Base-by-base conservation (phyloP, 768 basidiomycete species). In the Collybia nuda region DNA sequence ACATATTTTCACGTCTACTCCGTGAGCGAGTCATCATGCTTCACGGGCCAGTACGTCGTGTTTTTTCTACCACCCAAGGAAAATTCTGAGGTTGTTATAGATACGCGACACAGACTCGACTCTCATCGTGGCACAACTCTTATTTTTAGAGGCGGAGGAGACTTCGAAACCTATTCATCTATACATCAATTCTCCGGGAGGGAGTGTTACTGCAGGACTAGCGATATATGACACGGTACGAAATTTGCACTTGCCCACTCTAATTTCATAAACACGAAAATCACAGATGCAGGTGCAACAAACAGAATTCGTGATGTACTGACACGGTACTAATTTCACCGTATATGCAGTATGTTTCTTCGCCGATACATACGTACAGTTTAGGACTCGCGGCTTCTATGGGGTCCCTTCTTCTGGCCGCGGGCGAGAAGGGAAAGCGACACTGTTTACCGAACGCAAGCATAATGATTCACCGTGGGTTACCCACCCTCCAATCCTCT, bases 181-280 rank as follows among this genome's bases (percentile, higher is more conserved):
- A 9, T 98, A 98, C 68, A 96, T 98, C 58, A 98, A 98, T 69
- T 94, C 91, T 6, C 96, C 96, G 0, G 96, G 96, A 2, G 96
- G 96, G 24, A 90, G 89, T 61, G 96, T 98, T 35, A 96, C 95
- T 0, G 93, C 94, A 42, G 96, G 96, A 7, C 74, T 98, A 52
- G 96, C 95, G 15, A 96, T 98, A 43, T 98, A 98, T 72, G 96
- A 98, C 63, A 98, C 96, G 62, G 93, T 96, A 72, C 60, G 84
- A 56, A 32, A 50, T 26, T 38, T 44, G 29, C 6, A 37, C 37
- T 14, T 17, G 28, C 29, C 18, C 26, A 21, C 47, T 6, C 24
- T 29, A 24, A 51, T 37, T 23, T 40, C 46, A 14, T 18, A 42
- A 24, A 48, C 36, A 37, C 48, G 26, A 55, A 49, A 55, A 57